A percentile compares a stretch with the other conserved stretches of the same genome.
Evolutionary conservation across 148 eudicot species (phyloP).

Genomic region (Amaranthus cruentus): DNA sequence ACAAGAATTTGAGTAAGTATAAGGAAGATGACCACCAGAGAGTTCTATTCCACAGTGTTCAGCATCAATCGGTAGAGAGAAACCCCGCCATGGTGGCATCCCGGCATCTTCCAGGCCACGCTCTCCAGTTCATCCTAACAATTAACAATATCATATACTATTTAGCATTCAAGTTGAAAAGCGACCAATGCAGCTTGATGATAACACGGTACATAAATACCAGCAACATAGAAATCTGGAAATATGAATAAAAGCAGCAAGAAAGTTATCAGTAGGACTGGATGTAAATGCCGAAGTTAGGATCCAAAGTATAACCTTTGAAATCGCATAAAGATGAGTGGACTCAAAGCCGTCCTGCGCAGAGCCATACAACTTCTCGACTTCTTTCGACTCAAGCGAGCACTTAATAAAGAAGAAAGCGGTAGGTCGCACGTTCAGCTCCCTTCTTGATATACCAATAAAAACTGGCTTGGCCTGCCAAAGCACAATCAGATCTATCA

Average conservation of each 20-base stretch:
- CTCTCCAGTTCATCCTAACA: conserved; percentile 66
- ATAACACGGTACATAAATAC: background rate
- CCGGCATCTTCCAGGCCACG: conserved; percentile 80
- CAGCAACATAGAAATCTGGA: background rate
- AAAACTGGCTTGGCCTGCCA: conserved; percentile 64
- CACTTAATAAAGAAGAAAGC: conserved; percentile 94
- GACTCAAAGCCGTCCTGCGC: conserved; percentile 96
- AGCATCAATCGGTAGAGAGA: conserved; percentile 73
- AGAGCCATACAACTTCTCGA: conserved; percentile 61
- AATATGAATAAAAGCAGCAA: background rate
- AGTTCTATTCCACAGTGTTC: conserved; percentile 25
- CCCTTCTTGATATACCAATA: conserved; percentile 84
- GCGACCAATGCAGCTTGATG: background rate
- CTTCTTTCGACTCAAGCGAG: conserved; percentile 59
- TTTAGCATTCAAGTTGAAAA: background rate
- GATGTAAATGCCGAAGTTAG: conserved; percentile 3
- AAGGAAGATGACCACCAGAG: background rate
- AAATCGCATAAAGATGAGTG: conserved; percentile 65
- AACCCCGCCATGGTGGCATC: conserved; percentile 93
- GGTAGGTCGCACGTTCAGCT: conserved; percentile 81
- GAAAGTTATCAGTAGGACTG: background rate
- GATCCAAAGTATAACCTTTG: conserved; percentile 36
- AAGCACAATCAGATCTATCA: background rate
- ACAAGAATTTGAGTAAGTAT: no score
- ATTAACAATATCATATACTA: conserved; percentile 16